Percentiles rank a stretch among this genome's conserved stretches.
phyloP scores from a whole-genome alignment of 305 asterid species.

The Fraxinus floribunda region DNA sequence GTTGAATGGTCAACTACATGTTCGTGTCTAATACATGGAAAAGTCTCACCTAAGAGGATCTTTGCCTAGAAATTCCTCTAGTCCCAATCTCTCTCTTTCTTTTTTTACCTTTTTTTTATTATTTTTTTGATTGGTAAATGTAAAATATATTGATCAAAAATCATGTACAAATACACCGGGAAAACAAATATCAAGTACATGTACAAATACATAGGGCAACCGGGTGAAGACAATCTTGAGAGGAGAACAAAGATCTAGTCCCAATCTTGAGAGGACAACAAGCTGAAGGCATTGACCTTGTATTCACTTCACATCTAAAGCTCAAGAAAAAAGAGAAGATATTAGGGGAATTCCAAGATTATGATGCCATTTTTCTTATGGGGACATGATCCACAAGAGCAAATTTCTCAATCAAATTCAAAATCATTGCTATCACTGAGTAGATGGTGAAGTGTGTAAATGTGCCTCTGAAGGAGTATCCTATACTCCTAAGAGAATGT shows the following conservation, averaged over 20 bases:
- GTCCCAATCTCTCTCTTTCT: background rate
- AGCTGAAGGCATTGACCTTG: background rate
- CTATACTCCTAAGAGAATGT: background rate
- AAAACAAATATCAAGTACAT: too few species aligned
- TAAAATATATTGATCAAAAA: too few species aligned
- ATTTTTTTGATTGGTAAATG: too few species aligned
- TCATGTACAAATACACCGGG: too few species aligned
- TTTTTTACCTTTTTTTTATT: too few species aligned
- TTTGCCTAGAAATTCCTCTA: background rate
- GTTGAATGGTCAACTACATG: background rate
- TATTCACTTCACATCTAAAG: background rate
- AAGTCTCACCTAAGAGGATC: background rate
- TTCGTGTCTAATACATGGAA: background rate
- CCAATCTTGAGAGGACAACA: background rate
- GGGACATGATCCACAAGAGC: constrained; percentile 21
- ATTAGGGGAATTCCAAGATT: background rate
- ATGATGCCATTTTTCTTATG: constrained; percentile 21
- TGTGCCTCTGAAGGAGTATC: constrained; percentile 16
- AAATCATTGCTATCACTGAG: constrained; percentile 19
- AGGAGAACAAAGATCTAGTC: background rate
- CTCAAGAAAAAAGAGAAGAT: background rate
- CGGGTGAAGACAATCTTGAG: too few species aligned
- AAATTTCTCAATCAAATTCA: background rate
- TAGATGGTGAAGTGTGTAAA: constrained; percentile 2
- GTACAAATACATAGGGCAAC: too few species aligned